Conservation (phyloP, 2,329 filamentous ascomycete species). For the Ascochyta pisi region DNA sequence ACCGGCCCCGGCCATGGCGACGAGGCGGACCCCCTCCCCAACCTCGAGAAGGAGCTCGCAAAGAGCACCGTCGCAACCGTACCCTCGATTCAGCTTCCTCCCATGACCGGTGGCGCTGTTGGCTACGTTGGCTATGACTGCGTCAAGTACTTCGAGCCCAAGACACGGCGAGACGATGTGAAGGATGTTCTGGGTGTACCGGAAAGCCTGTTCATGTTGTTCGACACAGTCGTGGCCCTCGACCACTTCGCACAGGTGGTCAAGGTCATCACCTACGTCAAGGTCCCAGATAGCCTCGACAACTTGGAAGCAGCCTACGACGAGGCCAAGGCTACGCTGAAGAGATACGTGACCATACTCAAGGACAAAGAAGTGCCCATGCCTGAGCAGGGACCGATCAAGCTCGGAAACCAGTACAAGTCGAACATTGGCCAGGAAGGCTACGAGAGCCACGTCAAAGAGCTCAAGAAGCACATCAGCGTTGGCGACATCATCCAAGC, state of each 20-base stretch:
- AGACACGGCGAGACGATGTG: conserved; percentile 85
- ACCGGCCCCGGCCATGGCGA: conserved; percentile 88
- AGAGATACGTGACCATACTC: conserved; percentile 73
- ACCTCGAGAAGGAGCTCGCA: conserved; percentile 80
- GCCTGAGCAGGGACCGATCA: conserved; percentile 76
- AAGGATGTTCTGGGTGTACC: conserved; percentile 88
- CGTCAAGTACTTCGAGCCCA: conserved; percentile 96
- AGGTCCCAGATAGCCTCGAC: conserved; percentile 62
- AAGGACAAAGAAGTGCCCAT: conserved; percentile 77
- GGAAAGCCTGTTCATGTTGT: conserved; percentile 96
- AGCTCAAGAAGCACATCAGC: conserved; percentile 88
- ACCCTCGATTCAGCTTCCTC: conserved; percentile 81
- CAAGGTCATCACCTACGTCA: conserved; percentile 91
- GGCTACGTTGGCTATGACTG: conserved; percentile 98
- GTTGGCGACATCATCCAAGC: conserved; percentile 96
- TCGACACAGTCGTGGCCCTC: conserved; percentile 91
- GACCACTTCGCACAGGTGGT: conserved; percentile 93
- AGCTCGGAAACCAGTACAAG: conserved; percentile 76
- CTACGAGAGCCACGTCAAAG: conserved; percentile 88
- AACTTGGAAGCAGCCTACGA: conserved; percentile 73
- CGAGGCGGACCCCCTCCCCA: conserved; percentile 81
- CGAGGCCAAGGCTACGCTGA: conserved; percentile 69
- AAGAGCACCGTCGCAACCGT: conserved; percentile 81
- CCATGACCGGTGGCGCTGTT: conserved; percentile 88
- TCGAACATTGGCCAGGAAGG: conserved; percentile 91